phyloP scores from a whole-genome alignment of 139 green algal genomes.

The Volvox reticuliferus region DNA sequence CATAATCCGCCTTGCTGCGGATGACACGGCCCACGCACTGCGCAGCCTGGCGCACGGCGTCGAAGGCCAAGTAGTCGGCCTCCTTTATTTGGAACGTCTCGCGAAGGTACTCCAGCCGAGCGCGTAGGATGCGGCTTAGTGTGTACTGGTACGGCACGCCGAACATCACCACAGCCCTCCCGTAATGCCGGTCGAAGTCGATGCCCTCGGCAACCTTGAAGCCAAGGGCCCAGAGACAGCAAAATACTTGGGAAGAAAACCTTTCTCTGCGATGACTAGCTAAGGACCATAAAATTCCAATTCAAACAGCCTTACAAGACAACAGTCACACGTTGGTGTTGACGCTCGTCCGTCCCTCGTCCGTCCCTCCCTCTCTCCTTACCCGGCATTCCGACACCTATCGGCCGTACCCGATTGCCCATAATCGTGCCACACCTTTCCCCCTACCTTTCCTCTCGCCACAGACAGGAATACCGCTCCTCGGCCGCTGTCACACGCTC shows the following conservation, averaged over 20 bases:
- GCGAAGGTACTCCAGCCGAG: slow-evolving; percentile 94
- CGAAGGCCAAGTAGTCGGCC: slow-evolving; percentile 97
- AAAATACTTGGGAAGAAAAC: no score
- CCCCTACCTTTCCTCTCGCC: slow-evolving; percentile 87
- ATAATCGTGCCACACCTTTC: no score
- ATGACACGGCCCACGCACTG: slow-evolving; percentile 99
- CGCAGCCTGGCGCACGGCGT: slow-evolving; percentile 95
- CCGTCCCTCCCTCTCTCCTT: no score
- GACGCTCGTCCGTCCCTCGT: no score
- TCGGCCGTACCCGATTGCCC: no score
- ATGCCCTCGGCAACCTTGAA: slow-evolving; percentile 96
- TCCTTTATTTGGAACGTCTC: slow-evolving; percentile 91
- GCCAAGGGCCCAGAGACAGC: background rate
- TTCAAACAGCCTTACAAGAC: no score
- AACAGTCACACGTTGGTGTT: no score
- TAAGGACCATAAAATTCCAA: no score
- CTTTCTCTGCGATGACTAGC: no score
- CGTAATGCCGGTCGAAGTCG: slow-evolving; percentile 95
- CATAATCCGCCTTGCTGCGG: slow-evolving; percentile 92
- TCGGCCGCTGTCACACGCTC: slow-evolving; percentile 96
- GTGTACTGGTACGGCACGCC: slow-evolving; percentile 98
- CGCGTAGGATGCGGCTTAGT: slow-evolving; percentile 88
- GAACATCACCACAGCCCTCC: slow-evolving; percentile 95
- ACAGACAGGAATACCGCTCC: slow-evolving; percentile 96
- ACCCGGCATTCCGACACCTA: no score